Percentiles rank a stretch among this genome's conserved stretches.
phyloP scores from a whole-genome alignment of 164 flowering plant species.

The Akebia trifoliata region DNA sequence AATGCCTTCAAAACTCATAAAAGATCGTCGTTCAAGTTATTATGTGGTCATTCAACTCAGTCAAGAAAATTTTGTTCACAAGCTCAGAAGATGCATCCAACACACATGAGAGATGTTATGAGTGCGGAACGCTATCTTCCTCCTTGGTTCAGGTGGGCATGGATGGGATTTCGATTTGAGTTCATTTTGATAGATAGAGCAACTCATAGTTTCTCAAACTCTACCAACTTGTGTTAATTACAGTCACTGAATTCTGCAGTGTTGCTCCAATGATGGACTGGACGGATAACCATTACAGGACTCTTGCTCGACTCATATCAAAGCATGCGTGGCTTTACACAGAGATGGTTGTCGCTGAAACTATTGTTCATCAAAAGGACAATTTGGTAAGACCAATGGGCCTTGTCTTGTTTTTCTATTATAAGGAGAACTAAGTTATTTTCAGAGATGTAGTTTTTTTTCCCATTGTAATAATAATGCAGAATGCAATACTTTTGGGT shows the following conservation, averaged over 20 bases:
- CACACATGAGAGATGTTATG: constrained; percentile 29
- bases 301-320: constrained; percentile 83
- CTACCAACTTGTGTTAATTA: not conserved
- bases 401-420: not conserved
- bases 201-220: too few relatives aligned
- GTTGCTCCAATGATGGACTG: constrained; percentile 99
- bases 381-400: constrained; percentile 63
- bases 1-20: constrained; percentile 29
- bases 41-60: constrained; percentile 19
- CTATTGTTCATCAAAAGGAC: constrained; percentile 74
- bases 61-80: constrained; percentile 22
- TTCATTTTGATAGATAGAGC: not conserved
- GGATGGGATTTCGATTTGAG: not conserved
- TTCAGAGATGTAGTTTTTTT: not conserved
- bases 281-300: constrained; percentile 85
- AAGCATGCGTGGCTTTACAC: constrained; percentile 96
- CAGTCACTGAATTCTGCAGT: constrained; percentile 35
- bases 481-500: too few relatives aligned
- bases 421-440: not conserved
- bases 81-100: constrained; percentile 22
- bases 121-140: constrained; percentile 46
- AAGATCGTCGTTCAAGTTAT: constrained; percentile 28
- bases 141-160: constrained; percentile 75
- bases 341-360: constrained; percentile 96
- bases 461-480: too few relatives aligned